A percentile compares a stretch with the other conserved stretches of the same genome.
These are phyloP conservation scores for Raffaelea ambrosiae DNA, from an alignment of 2,329 filamentous ascomycete genomes.

Conservation along the genomic window DNA sequence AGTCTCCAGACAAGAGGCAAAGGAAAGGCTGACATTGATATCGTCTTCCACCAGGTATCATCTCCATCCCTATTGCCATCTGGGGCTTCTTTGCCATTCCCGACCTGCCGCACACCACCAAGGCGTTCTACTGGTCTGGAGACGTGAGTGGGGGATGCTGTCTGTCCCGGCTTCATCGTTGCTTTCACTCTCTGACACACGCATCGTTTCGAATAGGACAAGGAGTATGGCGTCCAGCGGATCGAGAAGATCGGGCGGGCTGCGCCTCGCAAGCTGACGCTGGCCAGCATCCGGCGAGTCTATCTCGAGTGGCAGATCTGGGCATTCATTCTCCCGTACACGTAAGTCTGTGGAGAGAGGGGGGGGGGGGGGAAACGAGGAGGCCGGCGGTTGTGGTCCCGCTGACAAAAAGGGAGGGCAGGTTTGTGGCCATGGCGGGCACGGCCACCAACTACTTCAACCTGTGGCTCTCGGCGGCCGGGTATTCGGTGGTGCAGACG, in stretches of 20 bases:
- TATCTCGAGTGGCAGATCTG: constrained; percentile 83
- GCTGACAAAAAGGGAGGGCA: too few relatives aligned
- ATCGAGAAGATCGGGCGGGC: constrained; percentile 16
- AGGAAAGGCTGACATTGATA: too few relatives aligned
- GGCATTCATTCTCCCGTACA: constrained; percentile 54
- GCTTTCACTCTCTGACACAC: too few relatives aligned
- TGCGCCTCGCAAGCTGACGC: constrained; percentile 28
- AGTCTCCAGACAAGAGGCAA: too few relatives aligned
- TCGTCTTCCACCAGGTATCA: constrained; percentile 9
- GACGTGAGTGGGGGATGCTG: neutral
- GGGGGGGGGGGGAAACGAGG: too few relatives aligned
- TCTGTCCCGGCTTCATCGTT: too few relatives aligned
- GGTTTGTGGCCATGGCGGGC: constrained; percentile 8
- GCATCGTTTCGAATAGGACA: constrained; percentile 3
- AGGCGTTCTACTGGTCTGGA: constrained; percentile 9
- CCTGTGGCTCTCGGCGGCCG: constrained; percentile 40
- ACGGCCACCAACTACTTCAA: constrained; percentile 34
- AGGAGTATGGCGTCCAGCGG: constrained; percentile 13
- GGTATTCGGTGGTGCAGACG: constrained; percentile 36
- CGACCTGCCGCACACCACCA: constrained; percentile 10
- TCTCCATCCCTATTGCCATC: constrained; percentile 14
- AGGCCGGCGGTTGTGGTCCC: too few relatives aligned
- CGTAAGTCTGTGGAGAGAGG: neutral
- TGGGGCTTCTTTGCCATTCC: constrained; percentile 17
- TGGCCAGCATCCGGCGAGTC: constrained; percentile 60